These are phyloP conservation scores for Panaeolus papilionaceus DNA, from an alignment of 768 basidiomycete species.

Conservation along the genomic window DNA sequence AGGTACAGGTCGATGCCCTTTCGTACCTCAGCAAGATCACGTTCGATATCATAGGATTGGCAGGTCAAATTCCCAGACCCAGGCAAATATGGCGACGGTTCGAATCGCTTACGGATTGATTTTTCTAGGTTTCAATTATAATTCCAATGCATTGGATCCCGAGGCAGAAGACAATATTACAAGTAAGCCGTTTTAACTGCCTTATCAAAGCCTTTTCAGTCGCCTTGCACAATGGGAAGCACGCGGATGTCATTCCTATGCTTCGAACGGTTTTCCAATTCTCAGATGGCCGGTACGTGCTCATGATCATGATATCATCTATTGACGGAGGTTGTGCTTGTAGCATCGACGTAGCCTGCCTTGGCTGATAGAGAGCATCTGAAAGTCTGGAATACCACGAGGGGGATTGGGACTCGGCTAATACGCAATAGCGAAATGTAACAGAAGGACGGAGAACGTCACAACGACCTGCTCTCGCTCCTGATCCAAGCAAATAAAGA, in stretches of 20 bases:
- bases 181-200: no score
- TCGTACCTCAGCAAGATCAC: constrained; percentile 70
- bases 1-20: constrained; percentile 57
- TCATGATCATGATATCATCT: not conserved
- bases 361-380: constrained; percentile 34
- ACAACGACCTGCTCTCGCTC: constrained; percentile 61
- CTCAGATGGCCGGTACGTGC: constrained; percentile 42
- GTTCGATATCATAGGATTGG: constrained; percentile 78
- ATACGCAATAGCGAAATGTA: constrained; percentile 52
- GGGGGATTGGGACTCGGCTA: constrained; percentile 54
- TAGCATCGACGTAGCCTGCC: constrained; percentile 32
- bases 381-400: constrained; percentile 45
- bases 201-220: constrained; percentile 56
- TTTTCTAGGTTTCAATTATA: constrained; percentile 42
- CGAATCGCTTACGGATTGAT: no score
- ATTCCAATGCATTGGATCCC: constrained; percentile 35
- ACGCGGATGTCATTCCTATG: constrained; percentile 39
- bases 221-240: constrained; percentile 50
- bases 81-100: no score
- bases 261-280: constrained; percentile 42
- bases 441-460: constrained; percentile 32
- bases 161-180: constrained; percentile 37
- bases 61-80: constrained; percentile 42
- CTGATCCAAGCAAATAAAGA: constrained; percentile 65
- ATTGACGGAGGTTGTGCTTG: not conserved